Conservation (phyloP, 768 basidiomycete species). For the Pleurotus salmoneostramineus region DNA sequence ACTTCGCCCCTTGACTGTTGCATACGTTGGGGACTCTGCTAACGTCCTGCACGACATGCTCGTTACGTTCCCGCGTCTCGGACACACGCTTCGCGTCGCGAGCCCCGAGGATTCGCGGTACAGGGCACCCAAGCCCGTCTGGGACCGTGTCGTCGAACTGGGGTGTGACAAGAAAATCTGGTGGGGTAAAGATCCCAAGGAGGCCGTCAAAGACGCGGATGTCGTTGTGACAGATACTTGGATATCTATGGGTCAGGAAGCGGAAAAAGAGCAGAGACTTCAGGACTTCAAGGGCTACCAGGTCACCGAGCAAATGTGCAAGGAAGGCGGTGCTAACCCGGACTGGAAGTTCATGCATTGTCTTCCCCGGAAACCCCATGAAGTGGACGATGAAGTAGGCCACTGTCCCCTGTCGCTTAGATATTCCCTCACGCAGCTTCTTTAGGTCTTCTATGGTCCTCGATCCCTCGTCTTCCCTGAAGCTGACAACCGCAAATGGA, state of each 20-base stretch:
- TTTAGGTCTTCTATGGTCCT: constrained; percentile 87
- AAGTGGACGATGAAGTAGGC: constrained; percentile 90
- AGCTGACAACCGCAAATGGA: constrained; percentile 97
- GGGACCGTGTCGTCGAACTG: constrained; percentile 76
- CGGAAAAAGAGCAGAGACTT: constrained; percentile 82
- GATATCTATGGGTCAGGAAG: constrained; percentile 99
- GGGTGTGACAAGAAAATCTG: constrained; percentile 68
- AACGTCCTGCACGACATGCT: constrained; percentile 98
- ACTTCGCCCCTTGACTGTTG: constrained; percentile 79
- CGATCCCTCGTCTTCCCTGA: constrained; percentile 91
- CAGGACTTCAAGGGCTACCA: constrained; percentile 91
- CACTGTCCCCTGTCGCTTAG: not conserved
- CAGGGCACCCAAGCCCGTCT: constrained; percentile 68
- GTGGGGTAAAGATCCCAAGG: constrained; percentile 76
- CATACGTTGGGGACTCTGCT: constrained; percentile 92
- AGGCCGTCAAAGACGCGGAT: constrained; percentile 87
- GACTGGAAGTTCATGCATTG: constrained; percentile 97
- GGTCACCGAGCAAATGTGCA: constrained; percentile 85
- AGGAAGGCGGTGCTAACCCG: constrained; percentile 74
- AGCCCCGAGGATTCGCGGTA: constrained; percentile 62
- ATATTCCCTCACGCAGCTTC: constrained; percentile 1
- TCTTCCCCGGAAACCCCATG: constrained; percentile 86
- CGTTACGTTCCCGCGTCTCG: constrained; percentile 88
- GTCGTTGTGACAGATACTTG: constrained; percentile 98
- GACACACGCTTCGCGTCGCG: constrained; percentile 83